phyloP scores from a whole-genome alignment of 1,284 basidiomycete genomes.

The Ceratobasidium sp. region DNA sequence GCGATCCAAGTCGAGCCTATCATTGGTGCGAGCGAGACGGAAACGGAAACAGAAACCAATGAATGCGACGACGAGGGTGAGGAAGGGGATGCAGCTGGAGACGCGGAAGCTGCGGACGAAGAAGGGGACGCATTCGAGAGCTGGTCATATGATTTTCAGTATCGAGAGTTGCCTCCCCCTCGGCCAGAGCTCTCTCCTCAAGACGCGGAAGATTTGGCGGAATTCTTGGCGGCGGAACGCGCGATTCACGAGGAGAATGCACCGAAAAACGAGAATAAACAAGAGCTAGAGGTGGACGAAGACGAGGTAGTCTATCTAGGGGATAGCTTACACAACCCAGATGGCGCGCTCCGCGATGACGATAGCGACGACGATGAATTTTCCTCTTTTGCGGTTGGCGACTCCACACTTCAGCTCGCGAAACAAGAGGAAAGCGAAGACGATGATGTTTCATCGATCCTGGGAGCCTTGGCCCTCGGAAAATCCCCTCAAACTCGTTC shows the following conservation, averaged over 20 bases:
- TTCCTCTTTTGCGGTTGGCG: conserved; percentile 20
- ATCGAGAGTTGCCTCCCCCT: conserved; percentile 15
- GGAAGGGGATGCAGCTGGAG: conserved; percentile 21
- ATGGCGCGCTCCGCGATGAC: conserved; percentile 31
- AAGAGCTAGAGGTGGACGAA: not conserved
- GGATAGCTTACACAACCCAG: conserved; percentile 13
- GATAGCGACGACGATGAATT: conserved; percentile 42
- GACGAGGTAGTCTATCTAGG: conserved; percentile 43
- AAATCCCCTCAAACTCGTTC: not conserved
- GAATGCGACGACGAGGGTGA: conserved; percentile 39
- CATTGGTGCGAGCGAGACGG: conserved; percentile 18
- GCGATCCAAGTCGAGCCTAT: conserved; percentile 38
- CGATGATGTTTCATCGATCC: conserved; percentile 40
- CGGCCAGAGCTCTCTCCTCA: conserved; percentile 44
- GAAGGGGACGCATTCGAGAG: conserved; percentile 30
- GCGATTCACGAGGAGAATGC: conserved; percentile 34
- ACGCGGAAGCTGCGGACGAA: conserved; percentile 34
- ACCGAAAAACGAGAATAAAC: conserved; percentile 32
- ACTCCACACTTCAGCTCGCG: conserved; percentile 18
- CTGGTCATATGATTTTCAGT: conserved; percentile 38
- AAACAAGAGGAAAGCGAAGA: conserved; percentile 28
- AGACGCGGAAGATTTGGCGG: conserved; percentile 45
- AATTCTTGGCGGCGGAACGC: conserved; percentile 46
- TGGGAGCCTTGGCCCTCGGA: conserved; percentile 29
- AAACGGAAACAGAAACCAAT: conserved; percentile 40